A percentile compares a stretch with the other conserved stretches of the same genome.
These are phyloP conservation scores for Stramenopiles sp. DNA, from an alignment of 352 stramenopile genomes.

Conservation along the genomic window DNA sequence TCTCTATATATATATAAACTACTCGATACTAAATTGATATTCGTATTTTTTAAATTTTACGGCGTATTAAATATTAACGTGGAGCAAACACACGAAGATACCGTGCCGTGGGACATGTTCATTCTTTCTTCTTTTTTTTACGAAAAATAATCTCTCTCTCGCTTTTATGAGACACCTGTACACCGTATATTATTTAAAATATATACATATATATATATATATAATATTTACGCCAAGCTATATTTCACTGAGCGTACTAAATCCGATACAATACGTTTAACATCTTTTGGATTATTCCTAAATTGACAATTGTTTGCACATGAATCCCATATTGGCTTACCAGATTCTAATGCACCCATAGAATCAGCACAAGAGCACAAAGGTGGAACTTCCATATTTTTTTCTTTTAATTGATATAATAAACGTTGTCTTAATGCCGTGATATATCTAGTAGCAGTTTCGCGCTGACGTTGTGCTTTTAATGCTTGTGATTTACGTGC, in stretches of 20 bases:
- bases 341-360: not conserved
- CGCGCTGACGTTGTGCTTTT: not conserved
- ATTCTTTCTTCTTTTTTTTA: too few species aligned
- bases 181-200: too few species aligned
- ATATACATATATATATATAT: too few species aligned
- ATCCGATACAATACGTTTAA: not conserved
- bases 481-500: not conserved
- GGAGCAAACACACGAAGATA: too few species aligned
- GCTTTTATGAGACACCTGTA: too few species aligned
- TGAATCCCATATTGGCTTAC: not conserved
- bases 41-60: too few species aligned
- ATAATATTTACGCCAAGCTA: not conserved
- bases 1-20: too few species aligned
- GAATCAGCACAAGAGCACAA: not conserved
- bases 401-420: not conserved
- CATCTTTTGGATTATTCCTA: slow-evolving; percentile 1
- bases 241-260: not conserved
- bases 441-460: not conserved
- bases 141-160: too few species aligned
- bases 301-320: slow-evolving; percentile 3
- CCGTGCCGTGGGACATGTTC: too few species aligned
- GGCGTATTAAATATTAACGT: too few species aligned
- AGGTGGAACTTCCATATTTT: not conserved
- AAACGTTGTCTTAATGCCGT: not conserved
- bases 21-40: too few species aligned